Conservation (phyloP, 352 stramenopile species). For the Globisporangium perplexum region DNA sequence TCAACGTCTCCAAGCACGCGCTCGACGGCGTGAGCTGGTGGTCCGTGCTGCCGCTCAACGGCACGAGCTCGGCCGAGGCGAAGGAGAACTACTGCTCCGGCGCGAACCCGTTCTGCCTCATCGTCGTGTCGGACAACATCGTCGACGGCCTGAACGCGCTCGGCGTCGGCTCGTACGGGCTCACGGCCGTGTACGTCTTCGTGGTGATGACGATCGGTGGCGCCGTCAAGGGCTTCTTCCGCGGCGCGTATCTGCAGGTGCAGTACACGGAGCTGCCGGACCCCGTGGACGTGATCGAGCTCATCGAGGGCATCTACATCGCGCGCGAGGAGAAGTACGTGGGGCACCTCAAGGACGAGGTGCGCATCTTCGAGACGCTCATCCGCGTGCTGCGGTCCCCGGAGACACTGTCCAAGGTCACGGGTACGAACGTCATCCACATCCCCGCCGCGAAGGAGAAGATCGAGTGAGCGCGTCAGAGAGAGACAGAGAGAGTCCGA, state of each 20-base stretch:
- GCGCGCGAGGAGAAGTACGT: slow-evolving; percentile 78
- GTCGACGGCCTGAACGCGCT: slow-evolving; percentile 73
- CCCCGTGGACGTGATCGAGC: slow-evolving; percentile 76
- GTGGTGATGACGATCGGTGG: slow-evolving; percentile 85
- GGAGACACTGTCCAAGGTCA: slow-evolving; percentile 82
- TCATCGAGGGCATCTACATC: slow-evolving; percentile 88
- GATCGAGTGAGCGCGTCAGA: slow-evolving; percentile 36
- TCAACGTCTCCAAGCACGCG: slow-evolving; percentile 59
- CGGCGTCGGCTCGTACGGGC: slow-evolving; percentile 78
- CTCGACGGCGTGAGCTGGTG: slow-evolving; percentile 58
- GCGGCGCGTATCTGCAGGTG: slow-evolving; percentile 71
- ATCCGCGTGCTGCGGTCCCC: slow-evolving; percentile 79
- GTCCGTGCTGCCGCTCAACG: slow-evolving; percentile 41
- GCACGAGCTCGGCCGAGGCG: slow-evolving; percentile 9
- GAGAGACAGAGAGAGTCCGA: background rate
- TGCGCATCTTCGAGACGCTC: slow-evolving; percentile 85
- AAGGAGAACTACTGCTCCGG: slow-evolving; percentile 40
- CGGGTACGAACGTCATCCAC: slow-evolving; percentile 81
- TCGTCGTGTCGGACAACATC: slow-evolving; percentile 85
- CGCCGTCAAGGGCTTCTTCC: slow-evolving; percentile 80
- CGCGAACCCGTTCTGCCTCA: slow-evolving; percentile 61
- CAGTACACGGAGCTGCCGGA: slow-evolving; percentile 81
- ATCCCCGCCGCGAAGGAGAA: slow-evolving; percentile 84
- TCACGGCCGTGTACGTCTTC: slow-evolving; percentile 85
- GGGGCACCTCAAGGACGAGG: slow-evolving; percentile 84